These are phyloP conservation scores for Elymus sibiricus DNA, from an alignment of 176 grass and related monocot genomes.

Conservation along the genomic window DNA sequence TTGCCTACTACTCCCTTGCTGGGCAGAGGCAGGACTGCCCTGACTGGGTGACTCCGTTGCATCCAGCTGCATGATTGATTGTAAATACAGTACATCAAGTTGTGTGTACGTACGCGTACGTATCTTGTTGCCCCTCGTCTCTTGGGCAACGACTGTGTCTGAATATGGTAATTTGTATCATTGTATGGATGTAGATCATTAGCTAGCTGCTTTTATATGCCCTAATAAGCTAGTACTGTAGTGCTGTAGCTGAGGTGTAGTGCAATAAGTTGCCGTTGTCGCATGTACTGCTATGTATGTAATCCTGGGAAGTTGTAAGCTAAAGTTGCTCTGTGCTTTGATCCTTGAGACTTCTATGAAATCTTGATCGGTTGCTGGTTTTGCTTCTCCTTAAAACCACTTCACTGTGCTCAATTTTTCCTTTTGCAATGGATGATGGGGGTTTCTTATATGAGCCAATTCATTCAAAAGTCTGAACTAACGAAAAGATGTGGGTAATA, in stretches of 20 bases:
- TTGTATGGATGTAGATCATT: constrained; percentile 17
- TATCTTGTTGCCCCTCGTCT: neutral
- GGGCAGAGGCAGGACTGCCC: constrained; percentile 72
- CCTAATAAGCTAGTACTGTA: constrained; percentile 33
- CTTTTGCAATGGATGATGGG: too few species aligned
- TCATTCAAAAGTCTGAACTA: too few species aligned
- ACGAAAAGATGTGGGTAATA: too few species aligned
- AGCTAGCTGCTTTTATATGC: constrained; percentile 25
- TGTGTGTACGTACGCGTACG: neutral
- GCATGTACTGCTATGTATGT: constrained; percentile 37
- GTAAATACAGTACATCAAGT: constrained; percentile 42
- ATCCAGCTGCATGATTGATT: constrained; percentile 55
- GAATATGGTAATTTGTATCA: constrained; percentile 13
- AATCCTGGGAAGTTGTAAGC: constrained; percentile 35
- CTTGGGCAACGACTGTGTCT: constrained; percentile 6
- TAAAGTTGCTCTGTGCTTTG: constrained; percentile 7
- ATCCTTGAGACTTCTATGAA: neutral
- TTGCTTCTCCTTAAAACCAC: neutral
- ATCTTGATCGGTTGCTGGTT: neutral
- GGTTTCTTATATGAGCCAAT: too few species aligned
- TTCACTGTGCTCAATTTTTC: neutral
- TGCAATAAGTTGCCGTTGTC: constrained; percentile 40
- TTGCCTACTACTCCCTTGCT: constrained; percentile 88
- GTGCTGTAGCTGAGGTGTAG: constrained; percentile 28
- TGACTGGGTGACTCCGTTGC: constrained; percentile 59